These are phyloP conservation scores for Fusarium newnesense DNA, from an alignment of 2,329 filamentous ascomycete species.

Conservation along the genomic window DNA sequence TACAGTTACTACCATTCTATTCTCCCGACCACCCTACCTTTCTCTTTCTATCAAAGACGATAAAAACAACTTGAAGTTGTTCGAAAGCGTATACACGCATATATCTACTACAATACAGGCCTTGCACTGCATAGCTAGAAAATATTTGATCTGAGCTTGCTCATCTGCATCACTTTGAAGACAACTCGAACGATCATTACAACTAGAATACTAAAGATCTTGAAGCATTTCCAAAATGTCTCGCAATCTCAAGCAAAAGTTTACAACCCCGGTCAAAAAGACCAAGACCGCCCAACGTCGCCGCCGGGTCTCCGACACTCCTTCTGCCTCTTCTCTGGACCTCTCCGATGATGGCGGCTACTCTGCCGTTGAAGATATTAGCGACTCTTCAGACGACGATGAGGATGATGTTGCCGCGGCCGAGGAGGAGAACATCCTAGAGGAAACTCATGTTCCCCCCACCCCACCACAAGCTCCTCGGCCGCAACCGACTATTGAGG, in stretches of 20 bases:
- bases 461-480: constrained; percentile 59
- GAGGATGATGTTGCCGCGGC: constrained; percentile 80
- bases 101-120: neutral
- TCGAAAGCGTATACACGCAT: neutral
- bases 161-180: neutral
- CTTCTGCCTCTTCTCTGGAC: constrained; percentile 65
- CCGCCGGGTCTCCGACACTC: constrained; percentile 61
- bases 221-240: constrained; percentile 54
- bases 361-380: constrained; percentile 81
- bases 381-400: constrained; percentile 80
- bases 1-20: constrained; percentile 11
- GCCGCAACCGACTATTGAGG: constrained; percentile 52
- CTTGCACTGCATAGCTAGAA: neutral
- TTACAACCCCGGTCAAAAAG: constrained; percentile 57
- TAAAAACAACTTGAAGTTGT: constrained; percentile 6
- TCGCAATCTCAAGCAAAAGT: constrained; percentile 63
- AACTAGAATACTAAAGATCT: neutral
- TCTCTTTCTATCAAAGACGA: constrained; percentile 1
- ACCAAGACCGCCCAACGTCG: constrained; percentile 53
- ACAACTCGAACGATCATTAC: neutral
- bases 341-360: constrained; percentile 79
- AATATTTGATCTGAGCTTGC: neutral
- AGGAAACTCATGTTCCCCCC: constrained; percentile 53
- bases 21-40: neutral
- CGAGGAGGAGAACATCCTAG: constrained; percentile 80